Evolutionary conservation across 176 grass and related monocot genomes (phyloP).

Genomic region (Aegilops umbellulata): DNA sequence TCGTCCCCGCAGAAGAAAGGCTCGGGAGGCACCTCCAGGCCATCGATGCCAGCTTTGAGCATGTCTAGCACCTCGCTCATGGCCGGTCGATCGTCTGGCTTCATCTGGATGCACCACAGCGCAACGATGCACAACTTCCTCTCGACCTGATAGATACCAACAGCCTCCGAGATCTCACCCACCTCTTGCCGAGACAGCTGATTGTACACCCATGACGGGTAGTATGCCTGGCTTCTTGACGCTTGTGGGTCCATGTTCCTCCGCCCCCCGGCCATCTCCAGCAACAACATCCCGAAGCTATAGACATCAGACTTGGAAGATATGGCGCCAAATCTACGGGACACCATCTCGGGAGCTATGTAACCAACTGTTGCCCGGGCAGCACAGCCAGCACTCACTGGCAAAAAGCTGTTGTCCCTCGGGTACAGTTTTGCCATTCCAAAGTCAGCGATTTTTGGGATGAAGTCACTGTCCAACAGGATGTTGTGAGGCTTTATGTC

Average conservation of each 20-base stretch:
- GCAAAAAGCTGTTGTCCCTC: not conserved
- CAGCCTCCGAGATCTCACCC: not conserved
- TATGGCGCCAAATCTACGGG: not conserved
- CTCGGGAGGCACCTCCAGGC: not conserved
- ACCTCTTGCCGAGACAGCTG: not conserved
- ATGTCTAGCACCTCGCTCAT: constrained; percentile 9
- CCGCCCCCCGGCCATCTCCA: not conserved
- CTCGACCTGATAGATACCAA: not conserved
- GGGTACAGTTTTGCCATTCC: not conserved
- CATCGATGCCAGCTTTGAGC: not conserved
- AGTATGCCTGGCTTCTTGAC: not conserved
- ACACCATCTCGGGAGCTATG: constrained; percentile 5
- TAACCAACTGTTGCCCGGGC: not conserved
- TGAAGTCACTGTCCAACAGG: not conserved
- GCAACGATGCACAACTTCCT: not conserved
- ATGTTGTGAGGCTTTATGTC: not conserved
- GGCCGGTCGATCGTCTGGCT: not conserved
- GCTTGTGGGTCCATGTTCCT: not conserved
- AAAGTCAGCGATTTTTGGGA: not conserved
- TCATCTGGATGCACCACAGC: not conserved
- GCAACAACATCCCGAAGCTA: not conserved
- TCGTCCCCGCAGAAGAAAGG: not conserved
- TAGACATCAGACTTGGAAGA: not conserved
- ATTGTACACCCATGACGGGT: not conserved
- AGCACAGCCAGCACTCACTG: not conserved